Base-by-base conservation (phyloP, 2,329 filamentous ascomycete genomes). In the Botrytis squamosa region DNA sequence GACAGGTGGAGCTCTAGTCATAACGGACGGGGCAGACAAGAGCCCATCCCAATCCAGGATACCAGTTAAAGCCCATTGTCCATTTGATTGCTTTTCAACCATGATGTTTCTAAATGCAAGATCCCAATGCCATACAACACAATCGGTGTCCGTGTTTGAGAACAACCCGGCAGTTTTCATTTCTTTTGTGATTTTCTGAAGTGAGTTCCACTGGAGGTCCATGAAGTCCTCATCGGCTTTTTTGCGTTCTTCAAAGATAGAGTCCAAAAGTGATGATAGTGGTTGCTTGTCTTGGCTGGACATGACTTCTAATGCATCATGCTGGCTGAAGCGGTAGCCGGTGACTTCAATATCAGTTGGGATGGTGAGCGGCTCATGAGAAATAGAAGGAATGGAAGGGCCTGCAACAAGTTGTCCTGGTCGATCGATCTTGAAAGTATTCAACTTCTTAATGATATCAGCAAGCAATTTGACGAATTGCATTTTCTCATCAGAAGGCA, bases 91-190 rank as follows among this genome's bases (percentile, higher is more conserved):
- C 44, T 49, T 67, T n/a, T 33, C 64, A n/a, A 49, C 36, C 68
- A 76, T 59, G 29, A 76, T 74, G 36, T 77, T 77, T 18, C 36
- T 25, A 9, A 73, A 59, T 18, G 67, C 42, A n/a, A 78, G 49
- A 67, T 78, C 77, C 76, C 77, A 77, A 46, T 76, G 75, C 74
- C 77, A 76, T 0, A 78, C 8, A 7, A 70, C 64, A 65, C 40
- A 72, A 0, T 76, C 36, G 1, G 22, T 59, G 42, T 78, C 76
- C 0, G 7, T 10, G 1, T 7, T 66, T 3, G 70, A 68, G 20
- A 75, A 49, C 1, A 78, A 33, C 1, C 76, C 73, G n/a, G 66
- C 73, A 7, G 25, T 25, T 36, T 74, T 36, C 76, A 77, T 77
- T 62, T 49, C 44, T 9, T 22, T 10, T 49, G 44, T 49, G 44